Base-by-base conservation (phyloP, 2,329 filamentous ascomycete species). In the Diaporthe ilicicola region DNA sequence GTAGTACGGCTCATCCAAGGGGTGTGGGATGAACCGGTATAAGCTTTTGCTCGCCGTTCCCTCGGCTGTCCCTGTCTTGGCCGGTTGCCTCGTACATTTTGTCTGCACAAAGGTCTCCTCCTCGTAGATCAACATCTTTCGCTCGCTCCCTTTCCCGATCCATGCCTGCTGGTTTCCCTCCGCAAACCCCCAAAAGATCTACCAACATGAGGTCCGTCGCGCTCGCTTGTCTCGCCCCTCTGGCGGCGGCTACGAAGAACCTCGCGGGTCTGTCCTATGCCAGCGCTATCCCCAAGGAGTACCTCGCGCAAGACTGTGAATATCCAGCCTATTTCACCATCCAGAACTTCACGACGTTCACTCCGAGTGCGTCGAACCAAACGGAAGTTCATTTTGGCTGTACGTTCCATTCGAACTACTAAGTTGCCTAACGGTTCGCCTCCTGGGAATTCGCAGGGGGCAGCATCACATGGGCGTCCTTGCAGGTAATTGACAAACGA, bases 381-480 rank as follows among this genome's bases (percentile, higher is more conserved):
- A 80, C 75, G 22, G 76, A 75, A 9, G 76, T 83, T 72, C 74
- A 79, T 67, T 87, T 87, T 73, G 76, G 71, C 64, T 87, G 82
- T 64, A 64, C 1, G 59, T 50, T 27, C 19, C 44, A 12, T 27
- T 12, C 13, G 46, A 9, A 37, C 34, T n/a, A 3, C 46, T 8
- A 37, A 15, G 44, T 19, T 50, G 8, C 59, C 17, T 34, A 19
- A 34, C 15, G 24, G 32, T 34, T 9, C n/a, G 13, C 27, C 10
- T 32, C 10, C 7, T 62, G 2, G 37, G 27, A 27, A 29, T 10
- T 4, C 6, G 6, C 17, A n/a, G 59, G 8, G 59, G 13, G 1
- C 13, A 32, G 24, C 29, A 27, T 27, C 29, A 19, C 13, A 24
- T 64, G 19, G n/a, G 44, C 17, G 22, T 4, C 12, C 8, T 48